A percentile compares a stretch with the other conserved stretches of the same genome.
These are phyloP conservation scores for Fusarium miscanthi DNA, from an alignment of 2,329 filamentous ascomycete species.

Conservation along the genomic window DNA sequence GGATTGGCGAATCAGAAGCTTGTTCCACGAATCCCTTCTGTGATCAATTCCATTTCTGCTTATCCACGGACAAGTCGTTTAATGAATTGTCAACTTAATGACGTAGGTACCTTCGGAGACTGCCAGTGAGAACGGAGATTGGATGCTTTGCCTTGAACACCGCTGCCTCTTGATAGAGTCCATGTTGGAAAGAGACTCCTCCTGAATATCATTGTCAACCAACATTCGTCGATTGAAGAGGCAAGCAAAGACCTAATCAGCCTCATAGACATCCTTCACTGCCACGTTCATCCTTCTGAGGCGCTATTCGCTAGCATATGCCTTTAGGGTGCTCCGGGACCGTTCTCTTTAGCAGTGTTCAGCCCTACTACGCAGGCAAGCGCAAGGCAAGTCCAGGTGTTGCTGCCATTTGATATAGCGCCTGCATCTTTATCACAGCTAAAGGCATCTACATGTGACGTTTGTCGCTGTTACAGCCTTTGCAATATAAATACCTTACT, in stretches of 20 bases:
- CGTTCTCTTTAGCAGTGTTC: not conserved
- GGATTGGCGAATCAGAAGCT: not conserved
- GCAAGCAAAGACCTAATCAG: not conserved
- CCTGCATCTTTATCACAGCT: not conserved
- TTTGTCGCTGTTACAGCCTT: not conserved
- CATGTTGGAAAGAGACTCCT: not conserved
- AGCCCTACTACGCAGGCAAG: not conserved
- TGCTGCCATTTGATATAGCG: not conserved
- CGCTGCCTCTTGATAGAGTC: not conserved
- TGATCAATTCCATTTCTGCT: not conserved
- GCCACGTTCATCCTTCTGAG: not conserved
- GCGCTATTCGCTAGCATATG: not conserved
- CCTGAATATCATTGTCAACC: not conserved
- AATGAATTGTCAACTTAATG: not conserved
- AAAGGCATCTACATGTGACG: not conserved
- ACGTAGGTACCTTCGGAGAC: not conserved
- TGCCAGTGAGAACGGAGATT: not conserved
- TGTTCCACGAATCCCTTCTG: not conserved
- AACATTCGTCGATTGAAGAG: not conserved
- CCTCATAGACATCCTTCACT: not conserved
- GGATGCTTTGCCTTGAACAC: not conserved
- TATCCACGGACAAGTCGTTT: not conserved
- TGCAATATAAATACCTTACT: not conserved
- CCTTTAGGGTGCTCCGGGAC: not conserved
- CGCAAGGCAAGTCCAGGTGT: not conserved